Percentiles rank a stretch among this genome's conserved stretches.
phyloP scores from a whole-genome alignment of 768 basidiomycete genomes.

The Xanthoconium purpureum region DNA sequence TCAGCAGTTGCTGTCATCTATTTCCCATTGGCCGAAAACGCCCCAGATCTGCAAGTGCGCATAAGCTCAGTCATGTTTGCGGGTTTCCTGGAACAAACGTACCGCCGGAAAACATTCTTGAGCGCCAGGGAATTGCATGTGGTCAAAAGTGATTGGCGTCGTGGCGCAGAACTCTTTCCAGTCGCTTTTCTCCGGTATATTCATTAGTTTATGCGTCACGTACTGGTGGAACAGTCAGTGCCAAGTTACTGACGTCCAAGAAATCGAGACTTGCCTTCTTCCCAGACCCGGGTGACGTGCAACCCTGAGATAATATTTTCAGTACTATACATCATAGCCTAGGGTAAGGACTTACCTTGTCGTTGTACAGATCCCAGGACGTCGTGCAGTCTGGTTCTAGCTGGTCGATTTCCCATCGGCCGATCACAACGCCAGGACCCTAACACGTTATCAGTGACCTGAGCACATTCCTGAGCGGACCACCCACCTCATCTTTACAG shows the following conservation, averaged over 20 bases:
- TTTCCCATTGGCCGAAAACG: constrained; percentile 27
- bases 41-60: constrained; percentile 13
- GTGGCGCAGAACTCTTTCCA: constrained; percentile 36
- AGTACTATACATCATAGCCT: not conserved
- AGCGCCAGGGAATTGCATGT: constrained; percentile 21
- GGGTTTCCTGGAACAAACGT: not conserved
- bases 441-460: not conserved
- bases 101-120: constrained; percentile 16
- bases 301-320: constrained; percentile 15
- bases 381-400: constrained; percentile 28
- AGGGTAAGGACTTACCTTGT: constrained; percentile 20
- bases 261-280: constrained; percentile 12
- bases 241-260: not conserved
- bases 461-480: too few relatives aligned
- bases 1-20: constrained; percentile 21
- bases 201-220: constrained; percentile 25
- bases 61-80: not conserved
- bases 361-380: constrained; percentile 22
- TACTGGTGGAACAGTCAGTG: constrained; percentile 17
- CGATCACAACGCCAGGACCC: constrained; percentile 21
- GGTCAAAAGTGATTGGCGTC: constrained; percentile 27
- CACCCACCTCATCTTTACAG: constrained; percentile 24
- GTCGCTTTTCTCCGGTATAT: constrained; percentile 23
- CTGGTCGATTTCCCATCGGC: constrained; percentile 26
- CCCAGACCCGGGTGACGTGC: constrained; percentile 21